A percentile compares a stretch with the other conserved stretches of the same genome.
Evolutionary conservation across 768 basidiomycete genomes (phyloP).

Genomic region (Amyloporia xantha): DNA sequence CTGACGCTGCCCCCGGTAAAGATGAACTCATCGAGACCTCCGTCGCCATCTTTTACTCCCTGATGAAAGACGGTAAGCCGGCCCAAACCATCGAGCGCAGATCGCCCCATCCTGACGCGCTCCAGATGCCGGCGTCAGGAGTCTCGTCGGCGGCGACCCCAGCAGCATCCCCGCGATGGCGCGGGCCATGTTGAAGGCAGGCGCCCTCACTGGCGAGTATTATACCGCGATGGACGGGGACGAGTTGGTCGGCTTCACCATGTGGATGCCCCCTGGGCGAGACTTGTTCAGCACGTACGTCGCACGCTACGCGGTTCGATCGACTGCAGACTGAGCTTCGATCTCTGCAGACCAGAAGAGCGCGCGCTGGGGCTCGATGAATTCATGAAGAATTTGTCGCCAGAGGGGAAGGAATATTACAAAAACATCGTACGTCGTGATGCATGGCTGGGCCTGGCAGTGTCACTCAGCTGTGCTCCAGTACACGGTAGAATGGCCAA

Average conservation of each 20-base stretch:
- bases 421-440: slow-evolving; percentile 5
- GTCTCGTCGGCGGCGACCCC: slow-evolving; percentile 16
- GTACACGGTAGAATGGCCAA: slow-evolving; percentile 11
- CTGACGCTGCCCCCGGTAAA: neutral
- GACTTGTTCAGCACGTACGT: slow-evolving; percentile 12
- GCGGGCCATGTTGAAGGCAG: slow-evolving; percentile 15
- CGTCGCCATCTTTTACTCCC: slow-evolving; percentile 7
- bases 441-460: neutral
- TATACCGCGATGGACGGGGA: slow-evolving; percentile 13
- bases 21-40: slow-evolving; percentile 6
- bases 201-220: slow-evolving; percentile 13
- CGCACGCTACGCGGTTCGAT: neutral
- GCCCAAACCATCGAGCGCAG: neutral
- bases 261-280: slow-evolving; percentile 11
- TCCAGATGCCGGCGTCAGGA: slow-evolving; percentile 5
- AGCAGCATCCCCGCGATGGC: slow-evolving; percentile 4
- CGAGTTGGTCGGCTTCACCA: slow-evolving; percentile 10
- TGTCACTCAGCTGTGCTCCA: neutral
- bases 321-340: neutral
- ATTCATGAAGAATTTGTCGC: slow-evolving; percentile 12
- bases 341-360: slow-evolving; percentile 8
- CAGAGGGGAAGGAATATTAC: slow-evolving; percentile 15
- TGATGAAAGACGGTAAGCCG: slow-evolving; percentile 14
- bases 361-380: slow-evolving; percentile 12
- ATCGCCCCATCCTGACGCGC: neutral